Percentiles rank a stretch among this genome's conserved stretches.
Evolutionary conservation across 129 eudicot species (phyloP).

Genomic region (Saposhnikovia divaricata): DNA sequence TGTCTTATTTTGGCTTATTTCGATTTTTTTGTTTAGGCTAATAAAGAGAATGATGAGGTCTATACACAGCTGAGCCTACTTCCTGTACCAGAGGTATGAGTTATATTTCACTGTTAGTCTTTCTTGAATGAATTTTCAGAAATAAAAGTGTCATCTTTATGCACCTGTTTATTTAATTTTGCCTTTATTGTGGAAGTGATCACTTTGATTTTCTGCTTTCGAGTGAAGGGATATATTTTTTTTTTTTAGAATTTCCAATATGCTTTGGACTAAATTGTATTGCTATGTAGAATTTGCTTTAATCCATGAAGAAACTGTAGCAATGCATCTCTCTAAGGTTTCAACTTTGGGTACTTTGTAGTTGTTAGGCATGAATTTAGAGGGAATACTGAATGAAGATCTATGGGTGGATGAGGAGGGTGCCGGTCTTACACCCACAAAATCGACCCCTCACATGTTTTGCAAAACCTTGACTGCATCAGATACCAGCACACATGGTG

Average conservation of each 20-base stretch:
- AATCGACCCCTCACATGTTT: constrained; percentile 87
- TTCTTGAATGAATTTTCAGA: not conserved
- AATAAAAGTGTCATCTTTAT: not conserved
- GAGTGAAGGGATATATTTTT: not conserved
- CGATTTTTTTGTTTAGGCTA: constrained; percentile 44
- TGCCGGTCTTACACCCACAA: constrained; percentile 32
- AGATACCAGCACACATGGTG: constrained; percentile 95
- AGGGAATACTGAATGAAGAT: constrained; percentile 35
- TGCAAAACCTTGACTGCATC: constrained; percentile 96
- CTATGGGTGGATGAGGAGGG: constrained; percentile 44
- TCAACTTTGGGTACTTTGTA: constrained; percentile 11
- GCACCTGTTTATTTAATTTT: not conserved
- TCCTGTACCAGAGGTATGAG: constrained; percentile 64
- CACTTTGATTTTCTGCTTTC: constrained; percentile 13
- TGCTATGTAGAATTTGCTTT: not conserved
- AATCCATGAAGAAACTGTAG: not conserved
- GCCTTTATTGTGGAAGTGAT: not conserved
- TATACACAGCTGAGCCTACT: constrained; percentile 67
- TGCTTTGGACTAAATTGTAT: not conserved
- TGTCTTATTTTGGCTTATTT: not conserved
- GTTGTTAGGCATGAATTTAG: constrained; percentile 26
- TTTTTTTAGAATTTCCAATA: not conserved
- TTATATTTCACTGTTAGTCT: constrained; percentile 1
- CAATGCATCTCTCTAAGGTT: not conserved
- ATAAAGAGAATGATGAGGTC: constrained; percentile 88